Conservation (phyloP, 192 early-diverging fungal species). For the Entomortierella chlamydospora region DNA sequence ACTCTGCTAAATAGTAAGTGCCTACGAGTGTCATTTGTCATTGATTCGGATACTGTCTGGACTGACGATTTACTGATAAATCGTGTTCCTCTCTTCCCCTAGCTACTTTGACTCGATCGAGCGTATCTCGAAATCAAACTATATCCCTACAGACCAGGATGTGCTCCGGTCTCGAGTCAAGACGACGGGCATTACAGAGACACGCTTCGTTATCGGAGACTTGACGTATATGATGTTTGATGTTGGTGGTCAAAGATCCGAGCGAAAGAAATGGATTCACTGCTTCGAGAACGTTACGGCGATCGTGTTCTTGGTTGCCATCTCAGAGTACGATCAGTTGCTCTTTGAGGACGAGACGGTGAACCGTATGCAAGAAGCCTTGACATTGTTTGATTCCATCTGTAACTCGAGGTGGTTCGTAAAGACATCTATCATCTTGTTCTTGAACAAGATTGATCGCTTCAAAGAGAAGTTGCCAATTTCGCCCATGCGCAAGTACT, state of each 20-base stretch:
- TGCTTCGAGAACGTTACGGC: conserved; percentile 98
- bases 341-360: conserved; percentile 96
- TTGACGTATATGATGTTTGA: conserved; percentile 97
- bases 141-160: conserved; percentile 94
- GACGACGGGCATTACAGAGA: conserved; percentile 97
- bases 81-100: background rate
- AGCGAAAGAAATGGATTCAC: conserved; percentile 99
- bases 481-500: conserved; percentile 88
- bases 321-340: conserved; percentile 96
- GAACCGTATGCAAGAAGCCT: conserved; percentile 96
- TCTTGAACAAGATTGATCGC: conserved; percentile 98
- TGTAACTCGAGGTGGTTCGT: conserved; percentile 98
- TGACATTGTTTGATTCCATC: conserved; percentile 97
- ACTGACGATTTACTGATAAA: background rate
- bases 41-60: background rate
- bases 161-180: conserved; percentile 97
- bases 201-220: conserved; percentile 90
- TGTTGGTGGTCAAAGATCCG: conserved; percentile 97
- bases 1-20: conserved; percentile 92
- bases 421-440: conserved; percentile 97
- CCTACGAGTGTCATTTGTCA: too few relatives aligned
- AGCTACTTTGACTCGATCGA: conserved; percentile 97
- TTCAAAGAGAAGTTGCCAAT: conserved; percentile 90
- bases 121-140: conserved; percentile 83
- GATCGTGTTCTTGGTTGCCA: conserved; percentile 95